Percentiles rank a stretch among this genome's conserved stretches.
Conservation (phyloP, 768 basidiomycete species). For the Lactarius evosmus region DNA sequence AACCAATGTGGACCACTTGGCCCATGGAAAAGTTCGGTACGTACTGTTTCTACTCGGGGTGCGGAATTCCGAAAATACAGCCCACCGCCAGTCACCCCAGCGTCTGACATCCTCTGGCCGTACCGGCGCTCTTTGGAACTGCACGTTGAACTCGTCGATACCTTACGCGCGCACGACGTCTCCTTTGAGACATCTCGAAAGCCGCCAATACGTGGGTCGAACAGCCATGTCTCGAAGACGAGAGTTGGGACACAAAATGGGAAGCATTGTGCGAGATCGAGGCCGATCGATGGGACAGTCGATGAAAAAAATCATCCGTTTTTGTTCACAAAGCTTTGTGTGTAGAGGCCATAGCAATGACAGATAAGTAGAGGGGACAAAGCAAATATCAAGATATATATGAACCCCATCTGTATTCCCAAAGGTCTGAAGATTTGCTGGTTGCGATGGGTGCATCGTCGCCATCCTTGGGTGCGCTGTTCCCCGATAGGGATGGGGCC, state of each 20-base stretch:
- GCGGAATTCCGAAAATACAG: no score
- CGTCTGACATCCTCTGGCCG: conserved; percentile 54
- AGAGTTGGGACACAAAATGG: conserved; percentile 68
- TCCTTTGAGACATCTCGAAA: conserved; percentile 70
- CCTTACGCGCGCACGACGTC: conserved; percentile 60
- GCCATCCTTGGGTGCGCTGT: conserved; percentile 40
- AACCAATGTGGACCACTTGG: conserved; percentile 80
- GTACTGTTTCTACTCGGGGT: no score
- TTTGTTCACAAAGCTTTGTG: conserved; percentile 9
- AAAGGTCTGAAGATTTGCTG: conserved; percentile 23
- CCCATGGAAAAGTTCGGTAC: no score
- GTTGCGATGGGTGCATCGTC: conserved; percentile 6
- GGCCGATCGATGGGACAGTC: conserved; percentile 63
- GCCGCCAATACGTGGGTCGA: conserved; percentile 64
- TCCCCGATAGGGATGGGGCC: no score
- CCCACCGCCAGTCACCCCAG: conserved; percentile 46
- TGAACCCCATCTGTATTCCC: conserved; percentile 82
- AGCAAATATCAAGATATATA: conserved; percentile 64
- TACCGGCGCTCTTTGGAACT: no score
- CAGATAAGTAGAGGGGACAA: conserved; percentile 11
- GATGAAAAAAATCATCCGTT: conserved; percentile 18
- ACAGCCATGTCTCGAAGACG: conserved; percentile 63
- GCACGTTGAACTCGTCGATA: conserved; percentile 52
- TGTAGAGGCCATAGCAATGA: not conserved
- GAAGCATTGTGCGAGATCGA: conserved; percentile 74